Conservation (phyloP, 2,329 filamentous ascomycete genomes). For the Cytospora chrysosperma region DNA sequence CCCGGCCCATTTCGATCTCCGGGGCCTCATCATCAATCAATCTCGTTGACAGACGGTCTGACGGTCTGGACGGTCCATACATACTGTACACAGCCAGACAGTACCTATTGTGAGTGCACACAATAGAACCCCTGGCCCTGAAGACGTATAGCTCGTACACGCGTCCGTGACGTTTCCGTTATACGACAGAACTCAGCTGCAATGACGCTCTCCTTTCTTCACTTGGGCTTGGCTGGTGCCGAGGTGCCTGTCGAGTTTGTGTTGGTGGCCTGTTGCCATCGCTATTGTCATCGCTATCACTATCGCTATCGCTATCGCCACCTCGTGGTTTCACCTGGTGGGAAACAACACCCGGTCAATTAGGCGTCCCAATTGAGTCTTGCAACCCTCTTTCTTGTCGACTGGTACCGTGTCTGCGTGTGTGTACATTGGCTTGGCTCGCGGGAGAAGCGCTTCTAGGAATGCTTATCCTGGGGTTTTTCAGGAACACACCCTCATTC, state of each 20-base stretch:
- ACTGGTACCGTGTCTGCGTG: no score
- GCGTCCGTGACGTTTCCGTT: constrained; percentile 13
- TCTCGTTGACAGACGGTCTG: no score
- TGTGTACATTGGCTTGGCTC: background rate
- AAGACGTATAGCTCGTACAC: background rate
- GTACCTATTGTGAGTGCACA: background rate
- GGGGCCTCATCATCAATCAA: background rate
- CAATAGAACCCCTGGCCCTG: background rate
- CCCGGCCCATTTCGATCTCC: constrained; percentile 5
- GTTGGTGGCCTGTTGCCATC: background rate
- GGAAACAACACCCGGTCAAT: background rate
- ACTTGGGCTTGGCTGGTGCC: no score
- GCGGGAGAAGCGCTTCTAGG: background rate
- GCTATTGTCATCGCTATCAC: background rate
- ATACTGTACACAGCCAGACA: no score
- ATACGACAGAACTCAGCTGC: background rate
- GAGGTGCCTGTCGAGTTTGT: background rate
- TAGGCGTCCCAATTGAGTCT: background rate
- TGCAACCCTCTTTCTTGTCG: background rate
- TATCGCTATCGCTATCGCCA: background rate
- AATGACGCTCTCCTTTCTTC: background rate
- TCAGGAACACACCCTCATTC: background rate
- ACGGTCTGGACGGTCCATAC: background rate
- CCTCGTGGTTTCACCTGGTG: background rate
- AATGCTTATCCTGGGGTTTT: background rate